Conservation (phyloP, 805 yeast species). For the Debaryomyces hansenii region DNA sequence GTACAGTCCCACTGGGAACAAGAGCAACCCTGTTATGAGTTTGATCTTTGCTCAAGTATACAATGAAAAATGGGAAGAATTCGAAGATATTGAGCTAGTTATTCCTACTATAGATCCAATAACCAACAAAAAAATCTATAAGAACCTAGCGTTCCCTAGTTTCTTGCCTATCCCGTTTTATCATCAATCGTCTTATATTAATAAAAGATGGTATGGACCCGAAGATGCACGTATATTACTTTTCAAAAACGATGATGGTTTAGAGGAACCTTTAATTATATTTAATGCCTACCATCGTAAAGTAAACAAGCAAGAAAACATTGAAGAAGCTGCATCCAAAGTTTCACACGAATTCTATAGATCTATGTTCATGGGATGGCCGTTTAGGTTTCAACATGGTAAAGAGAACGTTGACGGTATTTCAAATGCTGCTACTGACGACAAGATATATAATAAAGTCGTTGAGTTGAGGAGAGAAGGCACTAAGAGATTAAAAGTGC, state of each 20-base stretch:
- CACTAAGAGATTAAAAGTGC: background rate
- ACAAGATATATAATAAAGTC: constrained; percentile 17
- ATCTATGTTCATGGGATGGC: constrained; percentile 30
- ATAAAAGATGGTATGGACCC: constrained; percentile 21
- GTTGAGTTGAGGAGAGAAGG: constrained; percentile 18
- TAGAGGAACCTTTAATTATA: constrained; percentile 21
- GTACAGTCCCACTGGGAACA: constrained; percentile 21
- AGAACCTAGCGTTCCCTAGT: constrained; percentile 19
- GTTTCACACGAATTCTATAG: constrained; percentile 11
- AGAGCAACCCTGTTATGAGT: constrained; percentile 26
- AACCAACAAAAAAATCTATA: constrained; percentile 8
- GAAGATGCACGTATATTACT: constrained; percentile 27
- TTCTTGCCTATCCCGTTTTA: constrained; percentile 15
- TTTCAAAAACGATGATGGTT: constrained; percentile 19
- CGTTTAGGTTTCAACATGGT: constrained; percentile 32
- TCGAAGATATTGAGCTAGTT: constrained; percentile 5
- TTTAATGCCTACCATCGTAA: constrained; percentile 16
- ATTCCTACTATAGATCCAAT: constrained; percentile 8
- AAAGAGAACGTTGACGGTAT: constrained; percentile 24
- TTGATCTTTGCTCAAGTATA: constrained; percentile 15
- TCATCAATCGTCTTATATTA: constrained; percentile 10
- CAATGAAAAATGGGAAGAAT: constrained; percentile 12
- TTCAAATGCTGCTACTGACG: constrained; percentile 12
- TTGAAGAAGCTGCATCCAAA: background rate
- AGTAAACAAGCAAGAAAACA: background rate